A percentile compares a stretch with the other conserved stretches of the same genome.
These are phyloP conservation scores for Platanthera zijinensis DNA, from an alignment of 106 monocot genomes.

Conservation along the genomic window DNA sequence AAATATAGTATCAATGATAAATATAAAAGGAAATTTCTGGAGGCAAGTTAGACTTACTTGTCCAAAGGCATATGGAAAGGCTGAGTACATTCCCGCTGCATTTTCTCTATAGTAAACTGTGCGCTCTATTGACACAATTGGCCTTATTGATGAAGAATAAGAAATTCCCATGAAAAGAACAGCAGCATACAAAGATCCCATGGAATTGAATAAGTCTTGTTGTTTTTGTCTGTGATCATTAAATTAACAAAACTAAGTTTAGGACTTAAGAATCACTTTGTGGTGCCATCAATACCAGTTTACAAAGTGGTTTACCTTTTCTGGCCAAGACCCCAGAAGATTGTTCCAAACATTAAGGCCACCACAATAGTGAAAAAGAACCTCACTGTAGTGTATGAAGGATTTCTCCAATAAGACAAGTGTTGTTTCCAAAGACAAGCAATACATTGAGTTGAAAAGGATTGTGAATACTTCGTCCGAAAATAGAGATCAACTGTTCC, in stretches of 20 bases:
- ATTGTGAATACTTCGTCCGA: slow-evolving; percentile 12
- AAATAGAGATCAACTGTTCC: slow-evolving; percentile 20
- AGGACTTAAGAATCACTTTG: no score
- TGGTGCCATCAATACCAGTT: neutral
- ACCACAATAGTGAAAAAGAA: slow-evolving; percentile 19
- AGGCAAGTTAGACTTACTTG: slow-evolving; percentile 29
- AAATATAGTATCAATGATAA: neutral
- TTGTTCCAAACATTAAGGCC: slow-evolving; percentile 24
- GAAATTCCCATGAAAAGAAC: slow-evolving; percentile 56
- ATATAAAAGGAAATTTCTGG: neutral
- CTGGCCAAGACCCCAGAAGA: slow-evolving; percentile 23
- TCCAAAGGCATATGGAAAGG: slow-evolving; percentile 64
- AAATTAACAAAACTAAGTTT: neutral
- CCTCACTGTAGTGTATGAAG: slow-evolving; percentile 22
- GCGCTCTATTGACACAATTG: slow-evolving; percentile 54
- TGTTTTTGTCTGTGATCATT: slow-evolving; percentile 6
- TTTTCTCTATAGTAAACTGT: slow-evolving; percentile 63
- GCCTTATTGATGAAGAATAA: slow-evolving; percentile 45
- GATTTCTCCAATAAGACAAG: slow-evolving; percentile 30
- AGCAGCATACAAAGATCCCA: slow-evolving; percentile 55
- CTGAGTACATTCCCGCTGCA: slow-evolving; percentile 60
- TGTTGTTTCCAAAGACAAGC: slow-evolving; percentile 33
- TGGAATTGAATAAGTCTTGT: slow-evolving; percentile 32
- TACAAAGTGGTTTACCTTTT: slow-evolving; percentile 9
- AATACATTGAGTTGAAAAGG: slow-evolving; percentile 13